Conservation (phyloP, 192 early-diverging fungal genomes). For the Oehlia diaphana region DNA sequence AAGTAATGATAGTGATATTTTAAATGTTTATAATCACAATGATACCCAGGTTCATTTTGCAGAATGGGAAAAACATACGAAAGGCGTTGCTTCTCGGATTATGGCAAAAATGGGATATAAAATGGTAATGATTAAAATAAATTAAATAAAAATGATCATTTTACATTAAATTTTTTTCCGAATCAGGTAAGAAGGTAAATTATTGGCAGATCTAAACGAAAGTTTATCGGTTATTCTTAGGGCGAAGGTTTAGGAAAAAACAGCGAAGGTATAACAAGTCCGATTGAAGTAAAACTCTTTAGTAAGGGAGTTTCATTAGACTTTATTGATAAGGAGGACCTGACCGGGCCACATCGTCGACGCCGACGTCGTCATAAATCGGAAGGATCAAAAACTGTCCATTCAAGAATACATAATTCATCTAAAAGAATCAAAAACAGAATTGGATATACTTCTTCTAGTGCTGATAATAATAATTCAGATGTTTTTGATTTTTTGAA, state of each 20-base stretch:
- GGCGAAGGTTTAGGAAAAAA: conserved; percentile 25
- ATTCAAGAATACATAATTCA: not conserved
- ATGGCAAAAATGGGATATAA: conserved; percentile 27
- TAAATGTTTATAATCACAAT: not conserved
- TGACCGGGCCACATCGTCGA: not conserved
- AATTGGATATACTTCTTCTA: not conserved
- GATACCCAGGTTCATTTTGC: not conserved
- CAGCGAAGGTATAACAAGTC: conserved; percentile 11
- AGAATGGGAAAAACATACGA: conserved; percentile 28
- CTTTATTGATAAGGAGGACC: not conserved
- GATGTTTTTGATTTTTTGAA: conserved; percentile 27
- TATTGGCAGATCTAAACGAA: not conserved
- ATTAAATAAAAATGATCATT: not conserved
- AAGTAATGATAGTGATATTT: not conserved
- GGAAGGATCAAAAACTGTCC: not conserved
- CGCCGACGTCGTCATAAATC: not conserved
- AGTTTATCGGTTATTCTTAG: not conserved
- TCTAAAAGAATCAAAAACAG: too few species aligned
- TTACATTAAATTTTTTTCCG: not conserved
- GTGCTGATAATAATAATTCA: not conserved
- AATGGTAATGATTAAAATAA: conserved; percentile 11
- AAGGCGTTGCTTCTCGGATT: not conserved
- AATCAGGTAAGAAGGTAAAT: not conserved
- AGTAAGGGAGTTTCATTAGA: conserved; percentile 15
- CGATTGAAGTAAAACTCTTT: conserved; percentile 17